Percentiles rank a stretch among this genome's conserved stretches.
These are phyloP conservation scores for Pseudogymnoascus sp. DNA, from an alignment of 2,329 filamentous ascomycete genomes.

Conservation along the genomic window DNA sequence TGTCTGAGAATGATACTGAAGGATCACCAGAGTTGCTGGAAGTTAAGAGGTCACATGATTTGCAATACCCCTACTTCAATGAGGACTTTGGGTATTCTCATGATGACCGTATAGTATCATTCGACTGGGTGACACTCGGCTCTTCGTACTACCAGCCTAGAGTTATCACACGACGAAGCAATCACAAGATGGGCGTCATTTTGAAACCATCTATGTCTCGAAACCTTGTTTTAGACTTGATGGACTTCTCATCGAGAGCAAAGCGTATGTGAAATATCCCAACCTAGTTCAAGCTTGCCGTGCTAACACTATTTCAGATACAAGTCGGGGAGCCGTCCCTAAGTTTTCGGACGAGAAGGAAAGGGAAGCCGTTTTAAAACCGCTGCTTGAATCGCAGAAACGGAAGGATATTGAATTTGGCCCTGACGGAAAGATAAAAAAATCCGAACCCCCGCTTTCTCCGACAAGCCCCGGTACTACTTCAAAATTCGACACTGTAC, in stretches of 20 bases:
- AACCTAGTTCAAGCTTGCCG: background rate
- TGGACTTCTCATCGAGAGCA: constrained; percentile 9
- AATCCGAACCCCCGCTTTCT: background rate
- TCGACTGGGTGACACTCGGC: constrained; percentile 56
- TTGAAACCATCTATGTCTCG: constrained; percentile 54
- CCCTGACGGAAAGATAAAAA: background rate
- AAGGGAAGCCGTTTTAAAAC: constrained; percentile 1
- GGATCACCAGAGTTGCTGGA: constrained; percentile 50
- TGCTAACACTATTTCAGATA: background rate
- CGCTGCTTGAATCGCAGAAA: background rate
- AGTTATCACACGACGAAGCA: constrained; percentile 51
- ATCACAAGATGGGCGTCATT: constrained; percentile 52
- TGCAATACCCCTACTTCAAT: constrained; percentile 50
- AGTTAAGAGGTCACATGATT: constrained; percentile 50
- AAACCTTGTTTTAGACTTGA: constrained; percentile 42
- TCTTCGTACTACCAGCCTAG: constrained; percentile 47
- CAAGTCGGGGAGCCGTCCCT: background rate
- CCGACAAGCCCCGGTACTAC: background rate
- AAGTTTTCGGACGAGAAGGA: background rate
- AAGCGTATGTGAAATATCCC: background rate
- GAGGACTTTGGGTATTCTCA: constrained; percentile 36
- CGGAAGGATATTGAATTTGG: background rate
- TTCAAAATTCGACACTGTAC: background rate
- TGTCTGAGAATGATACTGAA: constrained; percentile 37
- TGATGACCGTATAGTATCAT: constrained; percentile 53